Conservation (phyloP, 2,329 filamentous ascomycete genomes). For the Aspergillus quadrilineatus region DNA sequence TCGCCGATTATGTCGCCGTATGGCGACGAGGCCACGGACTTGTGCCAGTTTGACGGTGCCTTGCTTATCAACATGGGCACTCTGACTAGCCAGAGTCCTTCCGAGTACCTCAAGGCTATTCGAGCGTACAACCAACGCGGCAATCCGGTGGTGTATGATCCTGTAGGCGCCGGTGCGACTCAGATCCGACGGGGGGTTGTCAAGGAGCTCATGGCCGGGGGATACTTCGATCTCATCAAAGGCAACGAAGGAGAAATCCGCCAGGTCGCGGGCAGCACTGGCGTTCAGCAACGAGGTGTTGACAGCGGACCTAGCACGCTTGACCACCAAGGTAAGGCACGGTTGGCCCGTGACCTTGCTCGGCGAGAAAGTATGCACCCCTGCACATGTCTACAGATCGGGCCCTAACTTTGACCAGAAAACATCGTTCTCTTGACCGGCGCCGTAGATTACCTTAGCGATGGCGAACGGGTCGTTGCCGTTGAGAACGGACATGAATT, state of each 20-base stretch:
- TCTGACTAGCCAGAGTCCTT: conserved; percentile 70
- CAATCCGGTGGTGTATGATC: conserved; percentile 79
- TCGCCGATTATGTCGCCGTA: conserved; percentile 95
- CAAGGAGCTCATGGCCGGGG: conserved; percentile 66
- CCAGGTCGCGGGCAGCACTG: conserved; percentile 62
- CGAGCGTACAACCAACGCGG: conserved; percentile 75
- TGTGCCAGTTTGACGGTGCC: conserved; percentile 72
- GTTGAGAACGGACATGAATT: conserved; percentile 73
- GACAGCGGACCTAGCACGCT: conserved; percentile 67
- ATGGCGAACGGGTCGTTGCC: conserved; percentile 66
- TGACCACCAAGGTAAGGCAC: conserved; percentile 55
- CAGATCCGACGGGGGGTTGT: conserved; percentile 69
- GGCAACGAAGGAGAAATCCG: conserved; percentile 89
- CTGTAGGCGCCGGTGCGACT: conserved; percentile 87
- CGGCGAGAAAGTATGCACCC: conserved; percentile 55
- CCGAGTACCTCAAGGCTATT: conserved; percentile 71
- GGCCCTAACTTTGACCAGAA: conserved; percentile 22
- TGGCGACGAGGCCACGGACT: conserved; percentile 74
- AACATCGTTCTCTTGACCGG: conserved; percentile 83
- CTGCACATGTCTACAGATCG: neutral
- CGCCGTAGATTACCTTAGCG: conserved; percentile 70
- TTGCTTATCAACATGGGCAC: conserved; percentile 96
- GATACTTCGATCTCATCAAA: conserved; percentile 86
- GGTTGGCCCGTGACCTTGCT: conserved; percentile 66
- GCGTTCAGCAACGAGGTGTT: conserved; percentile 73